Percentiles rank a stretch among this genome's conserved stretches.
phyloP scores from a whole-genome alignment of 306 rosid species.

The Vigna unguiculata region DNA sequence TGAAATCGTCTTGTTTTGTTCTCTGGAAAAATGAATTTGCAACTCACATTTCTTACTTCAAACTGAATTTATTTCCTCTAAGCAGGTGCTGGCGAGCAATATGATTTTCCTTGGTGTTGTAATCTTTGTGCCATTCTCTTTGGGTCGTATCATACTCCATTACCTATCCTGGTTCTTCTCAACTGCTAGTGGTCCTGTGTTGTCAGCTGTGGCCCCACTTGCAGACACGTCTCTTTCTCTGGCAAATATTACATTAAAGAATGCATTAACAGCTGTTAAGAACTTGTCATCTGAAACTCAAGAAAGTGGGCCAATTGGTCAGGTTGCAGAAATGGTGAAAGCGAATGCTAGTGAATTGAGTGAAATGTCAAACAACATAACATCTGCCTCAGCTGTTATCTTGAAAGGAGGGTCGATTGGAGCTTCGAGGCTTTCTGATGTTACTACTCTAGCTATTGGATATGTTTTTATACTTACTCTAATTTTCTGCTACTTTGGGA shows the following conservation, averaged over 20 bases:
- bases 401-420: conserved; percentile 74
- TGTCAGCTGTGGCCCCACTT: conserved; percentile 71
- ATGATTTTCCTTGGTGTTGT: conserved; percentile 99
- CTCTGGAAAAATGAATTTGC: conserved; percentile 9
- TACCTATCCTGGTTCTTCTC: conserved; percentile 81
- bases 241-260: conserved; percentile 87
- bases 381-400: conserved; percentile 68
- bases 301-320: conserved; percentile 70
- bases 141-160: conserved; percentile 88
- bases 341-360: conserved; percentile 68
- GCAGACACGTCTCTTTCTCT: conserved; percentile 86
- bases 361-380: conserved; percentile 72
- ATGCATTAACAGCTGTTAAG: conserved; percentile 77
- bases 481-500: conserved; percentile 81
- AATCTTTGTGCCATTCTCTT: conserved; percentile 89
- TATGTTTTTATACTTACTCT: conserved; percentile 78
- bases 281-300: conserved; percentile 77
- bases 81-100: conserved; percentile 98
- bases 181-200: conserved; percentile 70
- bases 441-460: conserved; percentile 94
- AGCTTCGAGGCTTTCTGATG: conserved; percentile 88
- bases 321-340: conserved; percentile 84
- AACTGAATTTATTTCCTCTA: conserved; percentile 33
- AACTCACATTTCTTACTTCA: conserved; percentile 12
- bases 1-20: background rate